Percentiles rank a stretch among this genome's conserved stretches.
phyloP scores from a whole-genome alignment of 768 basidiomycete genomes.

The Clathrus columnatus region DNA sequence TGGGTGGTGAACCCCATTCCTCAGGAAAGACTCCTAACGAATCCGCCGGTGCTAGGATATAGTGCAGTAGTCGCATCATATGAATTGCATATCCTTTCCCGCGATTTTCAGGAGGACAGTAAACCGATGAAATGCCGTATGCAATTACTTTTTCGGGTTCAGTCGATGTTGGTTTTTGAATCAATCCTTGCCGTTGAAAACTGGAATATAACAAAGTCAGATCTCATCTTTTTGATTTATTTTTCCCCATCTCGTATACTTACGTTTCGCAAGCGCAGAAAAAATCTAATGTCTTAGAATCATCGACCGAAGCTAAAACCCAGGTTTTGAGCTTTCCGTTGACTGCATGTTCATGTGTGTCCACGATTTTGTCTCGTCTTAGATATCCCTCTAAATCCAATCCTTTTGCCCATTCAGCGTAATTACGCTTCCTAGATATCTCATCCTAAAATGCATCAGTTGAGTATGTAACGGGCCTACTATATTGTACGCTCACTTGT shows the following conservation, averaged over 20 bases:
- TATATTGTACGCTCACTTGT: not conserved
- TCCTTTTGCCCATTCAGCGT: constrained; percentile 35
- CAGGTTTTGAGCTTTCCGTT: constrained; percentile 43
- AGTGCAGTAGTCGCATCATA: constrained; percentile 60
- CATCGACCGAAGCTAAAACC: constrained; percentile 47
- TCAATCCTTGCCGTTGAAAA: constrained; percentile 28
- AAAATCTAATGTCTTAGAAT: constrained; percentile 45
- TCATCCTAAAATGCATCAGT: not conserved
- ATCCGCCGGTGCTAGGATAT: constrained; percentile 35
- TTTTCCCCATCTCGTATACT: constrained; percentile 13
- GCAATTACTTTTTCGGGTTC: constrained; percentile 28
- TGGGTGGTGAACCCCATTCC: constrained; percentile 37
- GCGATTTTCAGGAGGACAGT: constrained; percentile 40
- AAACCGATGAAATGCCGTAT: constrained; percentile 51
- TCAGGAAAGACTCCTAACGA: constrained; percentile 30
- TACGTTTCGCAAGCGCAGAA: constrained; percentile 58
- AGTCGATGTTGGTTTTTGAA: constrained; percentile 11
- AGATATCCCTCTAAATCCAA: constrained; percentile 39
- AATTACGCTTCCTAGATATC: constrained; percentile 25
- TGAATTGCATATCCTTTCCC: constrained; percentile 49
- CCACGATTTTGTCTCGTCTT: constrained; percentile 31
- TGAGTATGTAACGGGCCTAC: not conserved
- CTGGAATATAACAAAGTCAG: constrained; percentile 17
- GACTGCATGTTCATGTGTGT: constrained; percentile 33
- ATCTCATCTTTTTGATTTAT: not conserved